Evolutionary conservation across 306 rosid genomes (phyloP).

Genomic region (Vigna nakashimae): DNA sequence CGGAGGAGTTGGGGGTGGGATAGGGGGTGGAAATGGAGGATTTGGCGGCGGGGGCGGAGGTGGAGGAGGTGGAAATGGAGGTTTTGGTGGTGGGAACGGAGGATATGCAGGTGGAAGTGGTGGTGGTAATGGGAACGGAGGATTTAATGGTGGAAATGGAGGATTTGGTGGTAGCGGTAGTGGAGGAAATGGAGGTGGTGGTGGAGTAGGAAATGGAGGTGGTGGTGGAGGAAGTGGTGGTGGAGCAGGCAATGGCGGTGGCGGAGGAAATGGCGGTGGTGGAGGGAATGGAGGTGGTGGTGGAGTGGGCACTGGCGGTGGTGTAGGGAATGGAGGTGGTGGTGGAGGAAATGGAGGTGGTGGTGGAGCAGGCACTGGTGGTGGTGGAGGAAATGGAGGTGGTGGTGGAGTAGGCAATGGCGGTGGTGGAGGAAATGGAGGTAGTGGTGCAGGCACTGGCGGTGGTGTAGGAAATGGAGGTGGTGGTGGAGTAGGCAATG

Average conservation of each 20-base stretch:
- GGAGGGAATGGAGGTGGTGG: background rate
- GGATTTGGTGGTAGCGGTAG: background rate
- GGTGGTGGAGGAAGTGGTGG: slow-evolving; percentile 33
- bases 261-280: slow-evolving; percentile 19
- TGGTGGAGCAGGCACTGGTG: background rate
- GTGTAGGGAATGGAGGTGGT: slow-evolving; percentile 6
- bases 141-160: slow-evolving; percentile 6
- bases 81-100: slow-evolving; percentile 14
- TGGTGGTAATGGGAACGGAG: too few species aligned
- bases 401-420: too few species aligned
- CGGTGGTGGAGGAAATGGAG: slow-evolving; percentile 38
- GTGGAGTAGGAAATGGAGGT: background rate
- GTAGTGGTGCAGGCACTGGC: background rate
- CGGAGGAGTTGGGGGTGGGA: slow-evolving; percentile 46
- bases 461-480: background rate
- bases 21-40: slow-evolving; percentile 43
- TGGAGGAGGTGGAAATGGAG: slow-evolving; percentile 31
- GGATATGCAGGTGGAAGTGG: background rate
- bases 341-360: slow-evolving; percentile 10
- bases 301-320: background rate
- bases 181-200: slow-evolving; percentile 25
- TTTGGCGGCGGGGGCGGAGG: slow-evolving; percentile 33
- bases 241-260: background rate
- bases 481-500: background rate
- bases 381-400: background rate